Evolutionary conservation across 805 yeast genomes (phyloP), one percentile per base, ranked within the genome.

Genomic region (Spathaspora passalidarum): DNA sequence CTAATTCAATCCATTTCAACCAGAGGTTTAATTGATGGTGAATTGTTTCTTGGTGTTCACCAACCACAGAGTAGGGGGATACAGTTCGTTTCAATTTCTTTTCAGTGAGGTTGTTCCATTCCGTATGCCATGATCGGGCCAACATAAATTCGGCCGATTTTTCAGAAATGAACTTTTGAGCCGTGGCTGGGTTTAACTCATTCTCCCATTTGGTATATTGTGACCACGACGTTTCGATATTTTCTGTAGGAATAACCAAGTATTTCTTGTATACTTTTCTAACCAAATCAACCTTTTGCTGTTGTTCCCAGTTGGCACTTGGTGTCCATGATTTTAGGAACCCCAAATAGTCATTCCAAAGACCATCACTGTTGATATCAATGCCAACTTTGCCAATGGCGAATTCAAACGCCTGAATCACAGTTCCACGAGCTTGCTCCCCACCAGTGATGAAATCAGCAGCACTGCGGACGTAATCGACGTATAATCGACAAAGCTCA

Each of bases 261-360:
- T 86, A 81, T 48, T 78, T 78, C 53, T 85, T 80, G 62, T 84
- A 88, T 4, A 86, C 75, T 50, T 81, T 82, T 55, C 98, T 76
- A 40, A 86, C 78, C 56, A 84, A 70, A 56, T 88, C 96, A 56
- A 79, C 76, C 52, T 87, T 84, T 55, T 86, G 91, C 59, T 86
- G 90, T 51, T 81, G 84, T 59, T 92, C 98, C 86, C 92, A 88
- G 38, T 84, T 80, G 29, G 83, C 81, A 14, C 80, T 75, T 2
- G 96, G 91, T 41, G 81, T 81, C 92, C 94, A 87, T 26, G 78
- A 70, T 52, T 81, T 83, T 50, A 90, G 74, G 56, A 89, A 90
- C 8, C 77, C 82, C n/a, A 94, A 60, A 60, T 88, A 94, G 54
- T 87, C 94, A 40, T 75, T 72, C 96, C 97, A 92, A 36, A 94